Evolutionary conservation across 2,329 filamentous ascomycete genomes (phyloP).

Genomic region (Penicillium decumbens): DNA sequence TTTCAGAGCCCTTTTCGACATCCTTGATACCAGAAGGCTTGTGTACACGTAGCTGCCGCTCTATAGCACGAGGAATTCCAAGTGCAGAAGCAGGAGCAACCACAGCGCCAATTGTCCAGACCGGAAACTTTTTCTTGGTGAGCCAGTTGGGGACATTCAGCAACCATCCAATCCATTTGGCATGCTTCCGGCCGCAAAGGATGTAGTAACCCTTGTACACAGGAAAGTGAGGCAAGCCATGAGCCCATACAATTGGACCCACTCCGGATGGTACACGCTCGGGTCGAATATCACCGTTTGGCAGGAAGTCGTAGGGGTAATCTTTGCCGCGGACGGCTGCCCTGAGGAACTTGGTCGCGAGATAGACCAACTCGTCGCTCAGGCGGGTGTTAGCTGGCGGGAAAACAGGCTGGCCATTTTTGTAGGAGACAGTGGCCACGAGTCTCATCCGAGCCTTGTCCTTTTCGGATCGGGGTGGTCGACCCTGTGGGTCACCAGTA

Average conservation of each 20-base stretch:
- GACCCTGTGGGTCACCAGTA: neutral
- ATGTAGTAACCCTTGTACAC: conserved; percentile 21
- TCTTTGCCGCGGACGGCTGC: neutral
- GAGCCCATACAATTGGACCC: conserved; percentile 15
- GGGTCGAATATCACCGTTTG: conserved; percentile 11
- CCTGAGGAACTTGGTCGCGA: conserved; percentile 11
- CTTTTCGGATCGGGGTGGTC: neutral
- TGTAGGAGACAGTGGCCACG: neutral
- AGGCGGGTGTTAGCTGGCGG: conserved; percentile 15
- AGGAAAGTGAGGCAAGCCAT: conserved; percentile 19
- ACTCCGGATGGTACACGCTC: conserved; percentile 14
- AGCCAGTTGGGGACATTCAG: neutral
- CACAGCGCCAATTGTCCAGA: conserved; percentile 16
- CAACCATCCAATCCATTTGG: conserved; percentile 13
- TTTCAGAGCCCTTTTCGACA: conserved; percentile 2
- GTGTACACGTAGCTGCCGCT: conserved; percentile 10
- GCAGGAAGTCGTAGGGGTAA: conserved; percentile 18
- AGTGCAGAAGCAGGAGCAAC: conserved; percentile 16
- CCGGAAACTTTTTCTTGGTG: neutral
- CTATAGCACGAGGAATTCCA: neutral
- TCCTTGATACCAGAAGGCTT: conserved; percentile 1
- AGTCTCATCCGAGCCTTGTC: conserved; percentile 9
- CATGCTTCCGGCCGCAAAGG: conserved; percentile 14
- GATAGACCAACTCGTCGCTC: conserved; percentile 17
- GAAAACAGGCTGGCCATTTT: conserved; percentile 1